A percentile compares a stretch with the other conserved stretches of the same genome.
These are phyloP conservation scores for Malassezia psittaci DNA, from an alignment of 1,284 basidiomycete genomes.

Conservation along the genomic window DNA sequence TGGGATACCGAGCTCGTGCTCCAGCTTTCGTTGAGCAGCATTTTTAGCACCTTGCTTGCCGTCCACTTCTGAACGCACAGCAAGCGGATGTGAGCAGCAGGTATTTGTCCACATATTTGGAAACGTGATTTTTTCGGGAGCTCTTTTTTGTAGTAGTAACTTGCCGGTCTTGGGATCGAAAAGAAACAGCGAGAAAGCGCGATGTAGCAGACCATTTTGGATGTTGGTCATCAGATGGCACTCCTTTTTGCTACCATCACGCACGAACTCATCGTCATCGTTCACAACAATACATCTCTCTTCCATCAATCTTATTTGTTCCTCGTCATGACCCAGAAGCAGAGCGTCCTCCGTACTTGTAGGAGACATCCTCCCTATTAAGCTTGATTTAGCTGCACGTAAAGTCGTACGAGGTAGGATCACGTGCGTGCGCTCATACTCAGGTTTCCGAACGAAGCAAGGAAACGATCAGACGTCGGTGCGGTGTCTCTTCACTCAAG, in stretches of 20 bases:
- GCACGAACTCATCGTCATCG: constrained; percentile 63
- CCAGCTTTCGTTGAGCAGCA: constrained; percentile 86
- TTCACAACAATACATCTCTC: constrained; percentile 93
- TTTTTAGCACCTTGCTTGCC: constrained; percentile 61
- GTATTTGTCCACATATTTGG: constrained; percentile 99
- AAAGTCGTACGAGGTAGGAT: neutral
- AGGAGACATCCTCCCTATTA: too few relatives aligned
- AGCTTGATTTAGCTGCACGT: too few relatives aligned
- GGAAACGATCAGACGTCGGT: too few relatives aligned
- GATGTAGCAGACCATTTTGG: constrained; percentile 82
- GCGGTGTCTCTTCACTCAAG: too few relatives aligned
- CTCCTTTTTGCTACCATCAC: constrained; percentile 70
- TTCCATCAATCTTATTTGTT: constrained; percentile 73
- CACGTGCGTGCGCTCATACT: neutral
- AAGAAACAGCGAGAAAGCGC: constrained; percentile 94
- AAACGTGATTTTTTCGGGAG: constrained; percentile 97
- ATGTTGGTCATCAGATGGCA: constrained; percentile 99
- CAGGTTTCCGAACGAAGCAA: neutral
- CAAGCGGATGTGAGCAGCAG: constrained; percentile 91
- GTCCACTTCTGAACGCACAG: constrained; percentile 63
- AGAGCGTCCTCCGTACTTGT: constrained; percentile 16
- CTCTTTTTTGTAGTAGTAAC: constrained; percentile 87
- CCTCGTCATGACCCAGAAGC: constrained; percentile 47
- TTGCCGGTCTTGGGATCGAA: constrained; percentile 89
- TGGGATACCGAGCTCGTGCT: constrained; percentile 93